Base-by-base conservation (phyloP, 345 rosid species). In the Isatis tinctoria region DNA sequence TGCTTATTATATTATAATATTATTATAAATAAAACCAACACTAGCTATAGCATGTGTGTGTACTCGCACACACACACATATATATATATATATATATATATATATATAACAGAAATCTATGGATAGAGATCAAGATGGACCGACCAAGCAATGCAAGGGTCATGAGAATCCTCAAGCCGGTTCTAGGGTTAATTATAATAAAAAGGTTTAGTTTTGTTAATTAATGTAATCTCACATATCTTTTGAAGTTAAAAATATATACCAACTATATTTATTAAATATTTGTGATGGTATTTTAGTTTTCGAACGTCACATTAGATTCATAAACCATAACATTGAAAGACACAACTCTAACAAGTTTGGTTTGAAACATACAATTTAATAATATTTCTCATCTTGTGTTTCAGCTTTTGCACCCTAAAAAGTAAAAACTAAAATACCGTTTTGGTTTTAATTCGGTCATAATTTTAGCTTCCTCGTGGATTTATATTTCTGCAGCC, bases 81-180 rank as follows among this genome's bases (percentile, higher is more conserved):
- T n/a, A n/a, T n/a, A n/a, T n/a, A n/a, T n/a, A n/a, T n/a, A n/a
- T n/a, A n/a, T 58, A 45, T 18, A 16, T 20, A 36, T 39, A 14
- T 30, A 59, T 40, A 20, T 30, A 69, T 65, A 10, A 32, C 35
- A 57, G 12, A 41, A 41, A 33, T 70, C 4, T 76, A 56, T 64
- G 80, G 75, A 76, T 70, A 63, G 66, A 54, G 60, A 69, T 69
- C 26, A 69, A 54, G 72, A 56, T 70, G 67, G 75, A 76, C 80
- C 80, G 80, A 76, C 80, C 75, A 76, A 70, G 66, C 75, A 53
- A 44, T 67, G 32, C 41, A 75, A 75, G 74, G 63, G 74, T 75
- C 79, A 60, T 54, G 9, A 76, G 67, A 70, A 63, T 70, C 72
- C 71, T 76, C 71, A 56, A 70, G 54, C 80, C 63, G 67, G 71